Evolutionary conservation across 2,329 filamentous ascomycete genomes (phyloP).

Genomic region (Aurifilum marmelostoma): DNA sequence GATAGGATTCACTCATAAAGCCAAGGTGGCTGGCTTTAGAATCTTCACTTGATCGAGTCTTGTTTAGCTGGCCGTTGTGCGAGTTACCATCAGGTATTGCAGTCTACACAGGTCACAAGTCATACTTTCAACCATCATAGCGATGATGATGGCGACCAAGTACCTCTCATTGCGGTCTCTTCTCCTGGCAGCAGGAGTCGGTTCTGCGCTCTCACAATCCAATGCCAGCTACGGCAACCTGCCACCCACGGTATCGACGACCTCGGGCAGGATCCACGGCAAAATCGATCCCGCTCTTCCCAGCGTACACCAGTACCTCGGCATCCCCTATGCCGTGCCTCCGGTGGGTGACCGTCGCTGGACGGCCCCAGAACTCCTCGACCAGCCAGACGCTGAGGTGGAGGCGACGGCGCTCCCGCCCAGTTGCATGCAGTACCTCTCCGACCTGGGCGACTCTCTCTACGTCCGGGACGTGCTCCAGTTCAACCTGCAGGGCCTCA

Average conservation of each 20-base stretch:
- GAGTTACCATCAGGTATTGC: not conserved
- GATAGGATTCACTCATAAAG: not conserved
- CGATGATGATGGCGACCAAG: not conserved
- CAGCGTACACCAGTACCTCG: constrained; percentile 36
- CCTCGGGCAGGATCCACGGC: constrained; percentile 29
- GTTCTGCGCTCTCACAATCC: not conserved
- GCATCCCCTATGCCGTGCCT: constrained; percentile 38
- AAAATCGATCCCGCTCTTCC: constrained; percentile 24
- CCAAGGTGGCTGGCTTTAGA: not conserved
- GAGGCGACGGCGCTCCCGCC: constrained; percentile 30
- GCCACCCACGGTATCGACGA: constrained; percentile 4
- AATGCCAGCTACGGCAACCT: not conserved
- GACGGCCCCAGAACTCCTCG: constrained; percentile 31
- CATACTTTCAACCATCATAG: not conserved
- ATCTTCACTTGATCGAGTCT: not conserved
- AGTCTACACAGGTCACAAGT: not conserved
- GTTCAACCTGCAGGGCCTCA: constrained; percentile 35
- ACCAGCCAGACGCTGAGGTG: constrained; percentile 26
- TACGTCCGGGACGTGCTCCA: constrained; percentile 29
- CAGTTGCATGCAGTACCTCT: constrained; percentile 34
- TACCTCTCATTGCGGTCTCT: not conserved
- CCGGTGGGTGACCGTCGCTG: constrained; percentile 36
- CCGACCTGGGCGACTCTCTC: constrained; percentile 22
- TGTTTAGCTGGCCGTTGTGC: not conserved
- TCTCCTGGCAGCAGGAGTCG: not conserved